phyloP scores from a whole-genome alignment of 2,329 filamentous ascomycete genomes.

The Colletotrichum godetiae region DNA sequence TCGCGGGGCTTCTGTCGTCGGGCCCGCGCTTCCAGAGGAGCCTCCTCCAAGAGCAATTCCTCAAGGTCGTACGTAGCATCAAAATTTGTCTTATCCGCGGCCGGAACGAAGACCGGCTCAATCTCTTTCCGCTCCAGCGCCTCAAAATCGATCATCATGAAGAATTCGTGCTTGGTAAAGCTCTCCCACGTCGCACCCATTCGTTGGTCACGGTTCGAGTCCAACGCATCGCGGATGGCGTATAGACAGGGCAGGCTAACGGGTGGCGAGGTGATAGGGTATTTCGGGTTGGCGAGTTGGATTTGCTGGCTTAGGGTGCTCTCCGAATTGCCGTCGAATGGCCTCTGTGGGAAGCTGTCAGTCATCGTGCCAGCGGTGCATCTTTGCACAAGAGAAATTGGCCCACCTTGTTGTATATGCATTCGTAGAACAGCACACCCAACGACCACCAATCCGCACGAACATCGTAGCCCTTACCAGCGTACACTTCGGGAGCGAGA shows the following conservation, averaged over 20 bases:
- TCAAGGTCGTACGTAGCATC: slow-evolving; percentile 98
- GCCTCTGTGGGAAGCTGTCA: slow-evolving; percentile 68
- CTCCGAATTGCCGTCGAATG: slow-evolving; percentile 91
- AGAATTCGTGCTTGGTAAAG: slow-evolving; percentile 91
- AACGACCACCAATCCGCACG: slow-evolving; percentile 99
- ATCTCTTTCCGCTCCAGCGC: slow-evolving; percentile 88
- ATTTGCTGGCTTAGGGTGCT: slow-evolving; percentile 84
- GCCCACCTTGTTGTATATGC: slow-evolving; percentile 96
- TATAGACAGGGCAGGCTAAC: slow-evolving; percentile 90
- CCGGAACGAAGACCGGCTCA: slow-evolving; percentile 90
- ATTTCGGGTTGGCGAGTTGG: slow-evolving; percentile 83
- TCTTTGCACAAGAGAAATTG: background rate
- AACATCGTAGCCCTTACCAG: slow-evolving; percentile 86
- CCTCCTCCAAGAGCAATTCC: slow-evolving; percentile 92
- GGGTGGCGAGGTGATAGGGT: slow-evolving; percentile 90
- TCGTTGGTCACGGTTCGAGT: slow-evolving; percentile 81
- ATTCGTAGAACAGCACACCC: slow-evolving; percentile 98
- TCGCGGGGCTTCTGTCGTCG: slow-evolving; percentile 94
- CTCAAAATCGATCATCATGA: slow-evolving; percentile 85
- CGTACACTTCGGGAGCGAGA: slow-evolving; percentile 94
- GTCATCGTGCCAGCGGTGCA: slow-evolving; percentile 44
- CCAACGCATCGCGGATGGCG: slow-evolving; percentile 85
- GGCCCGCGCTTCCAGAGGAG: slow-evolving; percentile 91
- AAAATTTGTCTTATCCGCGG: slow-evolving; percentile 98
- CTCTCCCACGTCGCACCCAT: slow-evolving; percentile 89